Percentiles rank a stretch among this genome's conserved stretches.
Evolutionary conservation across 805 yeast genomes (phyloP).

Genomic region (Metschnikowia gelsemii): DNA sequence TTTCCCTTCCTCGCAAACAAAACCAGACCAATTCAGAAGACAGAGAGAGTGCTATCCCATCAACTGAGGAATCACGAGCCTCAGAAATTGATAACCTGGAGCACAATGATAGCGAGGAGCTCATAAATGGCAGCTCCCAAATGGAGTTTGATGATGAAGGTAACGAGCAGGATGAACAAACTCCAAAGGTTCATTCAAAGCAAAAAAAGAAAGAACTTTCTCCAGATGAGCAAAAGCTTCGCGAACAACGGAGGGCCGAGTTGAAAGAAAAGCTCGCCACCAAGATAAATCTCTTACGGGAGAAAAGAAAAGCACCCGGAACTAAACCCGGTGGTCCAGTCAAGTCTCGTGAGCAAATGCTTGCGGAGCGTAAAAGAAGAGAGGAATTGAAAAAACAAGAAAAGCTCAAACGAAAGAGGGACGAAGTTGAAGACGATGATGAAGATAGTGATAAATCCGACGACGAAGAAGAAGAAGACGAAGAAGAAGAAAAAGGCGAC

Average conservation of each 20-base stretch:
- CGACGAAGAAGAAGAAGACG: conserved; percentile 33
- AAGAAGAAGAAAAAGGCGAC: conserved; percentile 31
- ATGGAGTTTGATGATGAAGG: conserved; percentile 75
- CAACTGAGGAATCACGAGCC: conserved; percentile 8
- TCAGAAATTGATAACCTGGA: conserved; percentile 11
- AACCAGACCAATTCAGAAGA: conserved; percentile 5
- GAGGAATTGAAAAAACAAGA: conserved; percentile 48
- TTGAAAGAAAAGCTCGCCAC: conserved; percentile 77
- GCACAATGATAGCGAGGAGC: conserved; percentile 9
- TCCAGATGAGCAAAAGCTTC: conserved; percentile 51
- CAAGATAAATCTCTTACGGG: conserved; percentile 67
- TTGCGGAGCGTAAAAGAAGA: conserved; percentile 58
- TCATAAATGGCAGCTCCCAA: conserved; percentile 21
- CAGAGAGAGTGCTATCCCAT: conserved; percentile 27
- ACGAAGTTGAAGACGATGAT: conserved; percentile 43
- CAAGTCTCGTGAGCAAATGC: conserved; percentile 75
- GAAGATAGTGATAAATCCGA: conserved; percentile 32
- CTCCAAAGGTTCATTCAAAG: conserved; percentile 8
- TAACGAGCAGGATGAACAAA: conserved; percentile 39
- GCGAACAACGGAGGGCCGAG: conserved; percentile 56
- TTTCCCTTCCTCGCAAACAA: conserved; percentile 36
- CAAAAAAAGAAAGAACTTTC: conserved; percentile 28
- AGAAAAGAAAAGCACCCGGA: conserved; percentile 91
- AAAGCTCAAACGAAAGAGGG: conserved; percentile 40
- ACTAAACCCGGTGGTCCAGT: conserved; percentile 78